Percentiles rank a stretch among this genome's conserved stretches.
Evolutionary conservation across 1,139 yeast genomes (phyloP).

Genomic region (Candida sp.): DNA sequence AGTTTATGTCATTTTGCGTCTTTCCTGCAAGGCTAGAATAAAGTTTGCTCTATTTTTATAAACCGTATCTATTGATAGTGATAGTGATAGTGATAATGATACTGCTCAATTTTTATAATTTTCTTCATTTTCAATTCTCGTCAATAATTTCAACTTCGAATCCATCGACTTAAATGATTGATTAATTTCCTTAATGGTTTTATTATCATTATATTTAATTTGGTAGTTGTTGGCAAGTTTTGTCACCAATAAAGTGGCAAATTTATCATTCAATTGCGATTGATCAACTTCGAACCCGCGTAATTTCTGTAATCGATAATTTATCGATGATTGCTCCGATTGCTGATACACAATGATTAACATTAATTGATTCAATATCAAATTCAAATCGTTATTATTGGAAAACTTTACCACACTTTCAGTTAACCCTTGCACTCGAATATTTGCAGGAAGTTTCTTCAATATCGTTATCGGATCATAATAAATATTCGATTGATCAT

Average conservation of each 20-base stretch:
- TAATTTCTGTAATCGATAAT: conserved; percentile 31
- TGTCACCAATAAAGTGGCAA: conserved; percentile 21
- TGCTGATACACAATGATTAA: conserved; percentile 61
- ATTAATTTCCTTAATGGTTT: neutral
- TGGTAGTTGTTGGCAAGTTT: conserved; percentile 1
- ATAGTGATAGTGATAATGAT: too few species aligned
- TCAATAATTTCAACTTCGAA: neutral
- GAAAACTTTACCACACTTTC: conserved; percentile 61
- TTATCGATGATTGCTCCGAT: conserved; percentile 42
- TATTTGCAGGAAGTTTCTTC: conserved; percentile 56
- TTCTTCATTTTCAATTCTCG: too few species aligned
- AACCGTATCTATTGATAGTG: too few species aligned
- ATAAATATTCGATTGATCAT: conserved; percentile 43
- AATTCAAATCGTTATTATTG: conserved; percentile 59
- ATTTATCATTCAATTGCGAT: conserved; percentile 14
- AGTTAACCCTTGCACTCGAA: conserved; percentile 65
- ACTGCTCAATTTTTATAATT: too few species aligned
- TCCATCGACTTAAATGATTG: neutral
- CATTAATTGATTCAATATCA: conserved; percentile 56
- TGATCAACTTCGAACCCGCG: conserved; percentile 43
- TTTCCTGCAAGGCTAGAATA: too few species aligned
- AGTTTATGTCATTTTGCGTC: too few species aligned
- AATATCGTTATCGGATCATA: conserved; percentile 72
- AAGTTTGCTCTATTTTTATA: too few species aligned
- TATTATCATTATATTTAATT: neutral